These are phyloP conservation scores for Plasmodium chabaudi DNA, from an alignment of 169 alveolate species.

Conservation along the genomic window DNA sequence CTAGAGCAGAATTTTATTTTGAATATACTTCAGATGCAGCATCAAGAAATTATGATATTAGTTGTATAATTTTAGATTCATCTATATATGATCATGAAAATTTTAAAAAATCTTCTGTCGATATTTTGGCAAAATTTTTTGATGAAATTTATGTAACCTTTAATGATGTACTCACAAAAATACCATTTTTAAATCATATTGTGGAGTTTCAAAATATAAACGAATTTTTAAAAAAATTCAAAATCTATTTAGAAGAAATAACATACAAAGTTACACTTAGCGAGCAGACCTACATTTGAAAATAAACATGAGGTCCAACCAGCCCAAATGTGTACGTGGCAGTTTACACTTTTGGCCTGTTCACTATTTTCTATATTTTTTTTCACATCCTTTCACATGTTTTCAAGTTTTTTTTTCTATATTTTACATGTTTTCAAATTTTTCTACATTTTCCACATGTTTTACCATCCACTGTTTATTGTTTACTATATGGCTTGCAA, in stretches of 20 bases:
- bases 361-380: too few species aligned
- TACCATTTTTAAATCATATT: conserved; percentile 50
- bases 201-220: conserved; percentile 54
- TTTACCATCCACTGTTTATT: too few species aligned
- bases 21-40: conserved; percentile 75
- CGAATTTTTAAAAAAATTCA: conserved; percentile 45
- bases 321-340: too few species aligned
- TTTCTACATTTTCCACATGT: too few species aligned
- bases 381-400: too few species aligned
- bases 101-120: conserved; percentile 44
- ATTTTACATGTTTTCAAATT: too few species aligned
- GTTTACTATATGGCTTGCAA: too few species aligned
- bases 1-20: conserved; percentile 68
- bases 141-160: conserved; percentile 44
- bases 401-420: too few species aligned
- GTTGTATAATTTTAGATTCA: conserved; percentile 62
- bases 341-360: background rate
- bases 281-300: background rate
- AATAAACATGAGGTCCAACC: too few species aligned
- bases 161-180: conserved; percentile 28
- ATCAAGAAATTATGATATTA: conserved; percentile 64
- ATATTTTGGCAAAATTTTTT: conserved; percentile 37
- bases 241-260: conserved; percentile 43
- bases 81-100: conserved; percentile 52
- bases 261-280: conserved; percentile 20